Evolutionary conservation across 1,284 basidiomycete species (phyloP), one percentile per base, ranked within the genome.

Genomic region (Ceratobasidium sp.): DNA sequence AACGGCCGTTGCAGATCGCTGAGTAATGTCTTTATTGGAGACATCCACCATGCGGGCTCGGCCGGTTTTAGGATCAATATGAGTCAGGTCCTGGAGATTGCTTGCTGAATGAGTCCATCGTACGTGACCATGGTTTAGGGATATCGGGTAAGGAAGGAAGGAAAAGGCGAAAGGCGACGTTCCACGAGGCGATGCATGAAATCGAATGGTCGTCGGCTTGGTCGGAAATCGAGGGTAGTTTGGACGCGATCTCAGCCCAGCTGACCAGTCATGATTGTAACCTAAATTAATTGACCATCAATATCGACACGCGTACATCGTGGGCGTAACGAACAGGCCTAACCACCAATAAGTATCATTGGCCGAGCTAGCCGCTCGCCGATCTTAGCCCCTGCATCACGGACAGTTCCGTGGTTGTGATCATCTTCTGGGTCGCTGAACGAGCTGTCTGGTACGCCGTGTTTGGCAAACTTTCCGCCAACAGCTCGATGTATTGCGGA

Each of bases 331-430:
- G 35, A 69, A 70, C 71, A 54, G 45, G 68, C 54, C 75, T 74
- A 79, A 73, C 79, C 82, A 53, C 93, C 94, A 79, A 95, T 96
- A 71, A 93, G 82, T 73, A 95, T 94, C 92, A 94, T 94, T 15
- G 91, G 90, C 70, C 92, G 83, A 80, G 50, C 50, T 13, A 67
- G 32, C 50, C 50, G 62, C 50, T 53, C 25, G 17, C 50, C 62
- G 5, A 67, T 67, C 29, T 50, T 50, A 12, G 49, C 50, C 38
- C 62, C 62, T 20, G 62, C 62, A 13, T 54, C 40, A 22, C 62
- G 62, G 10, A 67, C 62, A 10, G 62, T 67, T 32, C 62, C 50
- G 15, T 54, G 49, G 38, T 54, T 27, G 38, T 43, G 35, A 20
- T 67, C 50, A 35, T 67, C 50, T 31, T 67, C 62, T 5, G 62